Conservation (phyloP, 2,329 filamentous ascomycete species). For the Colletotrichum eremochloae region DNA sequence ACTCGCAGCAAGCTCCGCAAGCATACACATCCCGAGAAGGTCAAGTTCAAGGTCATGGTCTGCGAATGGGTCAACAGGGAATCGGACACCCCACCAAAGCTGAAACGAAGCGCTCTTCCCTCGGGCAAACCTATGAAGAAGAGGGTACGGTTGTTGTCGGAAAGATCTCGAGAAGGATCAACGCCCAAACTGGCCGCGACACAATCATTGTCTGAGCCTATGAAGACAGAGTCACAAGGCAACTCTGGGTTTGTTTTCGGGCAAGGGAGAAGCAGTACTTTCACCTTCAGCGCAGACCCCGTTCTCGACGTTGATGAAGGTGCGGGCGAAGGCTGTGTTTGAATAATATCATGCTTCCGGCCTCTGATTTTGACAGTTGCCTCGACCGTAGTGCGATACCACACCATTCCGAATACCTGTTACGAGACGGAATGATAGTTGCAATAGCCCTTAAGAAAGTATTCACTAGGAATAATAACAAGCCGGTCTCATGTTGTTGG, state of each 20-base stretch:
- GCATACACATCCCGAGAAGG: slow-evolving; percentile 51
- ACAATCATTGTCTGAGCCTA: neutral
- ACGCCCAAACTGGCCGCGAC: neutral
- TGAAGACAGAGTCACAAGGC: neutral
- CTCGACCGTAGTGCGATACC: neutral
- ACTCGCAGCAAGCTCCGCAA: slow-evolving; percentile 51
- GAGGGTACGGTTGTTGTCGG: neutral
- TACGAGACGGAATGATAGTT: neutral
- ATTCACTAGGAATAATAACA: neutral
- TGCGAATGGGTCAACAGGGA: slow-evolving; percentile 53
- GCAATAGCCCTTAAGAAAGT: neutral
- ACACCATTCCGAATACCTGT: neutral
- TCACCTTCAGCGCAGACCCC: neutral
- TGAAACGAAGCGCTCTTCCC: neutral
- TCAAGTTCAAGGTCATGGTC: slow-evolving; percentile 57
- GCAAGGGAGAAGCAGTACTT: neutral
- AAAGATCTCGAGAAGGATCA: neutral
- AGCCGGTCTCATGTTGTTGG: neutral
- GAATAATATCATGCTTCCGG: neutral
- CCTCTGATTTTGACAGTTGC: neutral
- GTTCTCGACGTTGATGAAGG: neutral
- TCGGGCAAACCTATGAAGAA: slow-evolving; percentile 15
- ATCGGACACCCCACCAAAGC: neutral
- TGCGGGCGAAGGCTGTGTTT: neutral
- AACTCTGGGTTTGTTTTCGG: slow-evolving; percentile 20